A percentile compares a stretch with the other conserved stretches of the same genome.
Conservation (phyloP, 148 eudicot species). For the Oxyria digyna region DNA sequence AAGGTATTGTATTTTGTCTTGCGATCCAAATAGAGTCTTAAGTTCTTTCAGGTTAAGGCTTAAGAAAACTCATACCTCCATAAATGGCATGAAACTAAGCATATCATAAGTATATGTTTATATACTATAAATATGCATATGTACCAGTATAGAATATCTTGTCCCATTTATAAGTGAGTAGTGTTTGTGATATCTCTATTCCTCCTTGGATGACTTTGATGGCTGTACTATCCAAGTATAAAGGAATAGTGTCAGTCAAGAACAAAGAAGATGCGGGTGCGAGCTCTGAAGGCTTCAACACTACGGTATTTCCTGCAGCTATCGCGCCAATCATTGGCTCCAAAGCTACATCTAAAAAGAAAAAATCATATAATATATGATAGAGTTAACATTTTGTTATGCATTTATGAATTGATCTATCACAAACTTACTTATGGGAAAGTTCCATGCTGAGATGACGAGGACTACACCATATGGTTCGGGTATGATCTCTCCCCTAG, state of each 20-base stretch:
- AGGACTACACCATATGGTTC: conserved; percentile 65
- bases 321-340: conserved; percentile 61
- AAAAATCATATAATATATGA: conserved; percentile 3
- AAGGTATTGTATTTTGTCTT: too few species aligned
- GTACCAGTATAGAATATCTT: conserved; percentile 60
- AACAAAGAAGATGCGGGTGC: conserved; percentile 46
- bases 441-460: conserved; percentile 58
- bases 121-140: neutral
- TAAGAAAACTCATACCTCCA: too few species aligned
- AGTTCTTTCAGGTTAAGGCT: too few species aligned
- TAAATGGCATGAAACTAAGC: neutral
- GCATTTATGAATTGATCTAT: neutral
- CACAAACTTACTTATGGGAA: conserved; percentile 38
- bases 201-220: conserved; percentile 55
- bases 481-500: conserved; percentile 41
- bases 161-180: conserved; percentile 53
- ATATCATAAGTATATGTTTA: neutral
- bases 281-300: conserved; percentile 46
- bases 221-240: conserved; percentile 35
- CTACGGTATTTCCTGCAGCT: conserved; percentile 48
- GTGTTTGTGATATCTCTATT: conserved; percentile 18
- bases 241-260: conserved; percentile 35
- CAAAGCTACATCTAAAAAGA: conserved; percentile 31
- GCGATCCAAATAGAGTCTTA: too few species aligned
- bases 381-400: neutral